Percentiles rank a stretch among this genome's conserved stretches.
Evolutionary conservation across 1,284 basidiomycete genomes (phyloP).

Genomic region (Golubevia pallescens): DNA sequence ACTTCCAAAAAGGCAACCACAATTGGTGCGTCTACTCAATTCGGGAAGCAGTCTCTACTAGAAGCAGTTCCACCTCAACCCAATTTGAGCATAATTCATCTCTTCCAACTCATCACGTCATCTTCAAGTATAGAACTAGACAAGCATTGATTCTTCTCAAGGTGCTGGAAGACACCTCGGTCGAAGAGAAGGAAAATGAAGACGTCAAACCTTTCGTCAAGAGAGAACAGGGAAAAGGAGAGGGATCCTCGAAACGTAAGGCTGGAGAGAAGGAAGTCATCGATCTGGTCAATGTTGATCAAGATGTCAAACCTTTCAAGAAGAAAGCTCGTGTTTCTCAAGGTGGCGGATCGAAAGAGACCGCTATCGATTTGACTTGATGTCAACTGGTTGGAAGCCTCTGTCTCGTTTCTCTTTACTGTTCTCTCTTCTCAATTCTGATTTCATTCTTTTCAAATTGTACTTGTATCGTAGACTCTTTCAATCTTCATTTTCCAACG

Average conservation of each 20-base stretch:
- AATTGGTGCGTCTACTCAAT: not conserved
- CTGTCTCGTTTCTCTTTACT: no score
- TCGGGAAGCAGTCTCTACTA: not conserved
- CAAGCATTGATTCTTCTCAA: not conserved
- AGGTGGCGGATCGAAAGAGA: not conserved
- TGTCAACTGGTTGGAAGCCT: no score
- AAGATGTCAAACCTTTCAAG: not conserved
- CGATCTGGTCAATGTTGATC: not conserved
- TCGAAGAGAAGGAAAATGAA: not conserved
- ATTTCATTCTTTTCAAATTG: no score
- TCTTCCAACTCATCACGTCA: not conserved
- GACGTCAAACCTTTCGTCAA: not conserved
- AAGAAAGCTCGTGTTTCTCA: not conserved
- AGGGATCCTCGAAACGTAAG: not conserved
- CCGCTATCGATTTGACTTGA: not conserved
- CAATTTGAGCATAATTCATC: not conserved
- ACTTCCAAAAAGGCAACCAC: not conserved
- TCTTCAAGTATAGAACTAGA: not conserved
- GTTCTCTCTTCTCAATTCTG: no score
- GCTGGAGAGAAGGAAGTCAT: not conserved
- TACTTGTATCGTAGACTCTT: no score
- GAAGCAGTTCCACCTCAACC: not conserved
- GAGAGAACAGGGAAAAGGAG: not conserved
- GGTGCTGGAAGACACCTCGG: not conserved
- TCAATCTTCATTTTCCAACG: no score